phyloP scores from a whole-genome alignment of 2,329 filamentous ascomycete species.

The Diaporthe sp. region DNA sequence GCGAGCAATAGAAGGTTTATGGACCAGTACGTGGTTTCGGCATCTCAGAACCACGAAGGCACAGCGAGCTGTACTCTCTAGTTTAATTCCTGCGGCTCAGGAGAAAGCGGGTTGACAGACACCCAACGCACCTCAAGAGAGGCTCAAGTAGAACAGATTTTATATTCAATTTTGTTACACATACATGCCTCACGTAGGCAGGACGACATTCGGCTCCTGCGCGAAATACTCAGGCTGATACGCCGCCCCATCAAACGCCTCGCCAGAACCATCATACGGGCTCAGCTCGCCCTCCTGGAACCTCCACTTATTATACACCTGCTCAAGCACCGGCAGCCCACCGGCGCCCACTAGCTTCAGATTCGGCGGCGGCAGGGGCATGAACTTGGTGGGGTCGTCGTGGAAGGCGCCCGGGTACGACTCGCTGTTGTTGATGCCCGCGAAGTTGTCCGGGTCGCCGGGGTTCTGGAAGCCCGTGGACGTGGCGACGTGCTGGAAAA shows the following conservation, averaged over 20 bases:
- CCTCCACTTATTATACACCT: conserved; percentile 50
- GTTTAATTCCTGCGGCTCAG: not conserved
- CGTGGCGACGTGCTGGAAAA: conserved; percentile 45
- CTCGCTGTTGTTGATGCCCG: conserved; percentile 53
- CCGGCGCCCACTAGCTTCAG: conserved; percentile 57
- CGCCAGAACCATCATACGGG: conserved; percentile 61
- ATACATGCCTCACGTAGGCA: not conserved
- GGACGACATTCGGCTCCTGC: conserved; percentile 44
- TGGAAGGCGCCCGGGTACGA: conserved; percentile 58
- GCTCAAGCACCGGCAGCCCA: conserved; percentile 53
- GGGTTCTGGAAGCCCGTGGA: conserved; percentile 44
- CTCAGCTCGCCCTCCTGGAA: conserved; percentile 46
- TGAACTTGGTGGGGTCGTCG: conserved; percentile 47
- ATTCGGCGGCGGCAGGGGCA: conserved; percentile 56
- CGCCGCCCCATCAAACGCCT: conserved; percentile 55
- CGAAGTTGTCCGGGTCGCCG: conserved; percentile 51
- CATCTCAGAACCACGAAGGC: too few relatives aligned
- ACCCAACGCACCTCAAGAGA: too few relatives aligned
- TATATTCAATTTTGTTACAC: not conserved
- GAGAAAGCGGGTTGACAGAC: not conserved
- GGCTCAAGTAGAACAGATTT: not conserved
- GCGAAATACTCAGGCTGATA: conserved; percentile 54
- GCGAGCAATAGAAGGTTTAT: too few relatives aligned
- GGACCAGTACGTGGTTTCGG: not conserved
- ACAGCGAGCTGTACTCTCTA: not conserved